phyloP scores from a whole-genome alignment of 2,329 filamentous ascomycete species.

The Diaporthe vaccinii region DNA sequence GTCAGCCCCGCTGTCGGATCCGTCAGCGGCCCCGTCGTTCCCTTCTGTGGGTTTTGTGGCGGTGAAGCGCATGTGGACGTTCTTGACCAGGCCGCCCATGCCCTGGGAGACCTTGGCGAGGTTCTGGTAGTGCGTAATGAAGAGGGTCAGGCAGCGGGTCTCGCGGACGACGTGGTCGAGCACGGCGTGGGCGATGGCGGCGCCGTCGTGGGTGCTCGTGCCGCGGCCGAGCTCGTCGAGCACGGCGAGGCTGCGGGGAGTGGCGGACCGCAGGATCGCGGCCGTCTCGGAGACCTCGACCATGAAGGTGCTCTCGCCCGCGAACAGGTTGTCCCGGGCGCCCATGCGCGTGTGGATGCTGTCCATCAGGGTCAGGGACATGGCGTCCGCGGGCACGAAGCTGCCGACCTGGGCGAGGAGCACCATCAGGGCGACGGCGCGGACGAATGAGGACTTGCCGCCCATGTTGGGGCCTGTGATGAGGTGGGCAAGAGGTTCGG shows the following conservation, averaged over 20 bases:
- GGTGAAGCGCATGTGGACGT: conserved; percentile 95
- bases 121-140: conserved; percentile 98
- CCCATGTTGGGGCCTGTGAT: conserved; percentile 99
- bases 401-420: conserved; percentile 97
- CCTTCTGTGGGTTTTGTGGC: conserved; percentile 47
- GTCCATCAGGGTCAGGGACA: conserved; percentile 85
- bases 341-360: conserved; percentile 97
- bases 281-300: conserved; percentile 95
- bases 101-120: conserved; percentile 78
- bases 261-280: conserved; percentile 90
- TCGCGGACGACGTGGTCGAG: conserved; percentile 85
- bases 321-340: conserved; percentile 95
- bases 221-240: conserved; percentile 95
- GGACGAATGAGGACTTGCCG: conserved; percentile 97
- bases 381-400: conserved; percentile 85
- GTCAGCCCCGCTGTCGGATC: conserved; percentile 47
- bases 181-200: conserved; percentile 94
- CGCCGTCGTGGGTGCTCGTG: conserved; percentile 94
- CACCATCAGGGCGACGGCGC: conserved; percentile 88
- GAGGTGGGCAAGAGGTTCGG: conserved; percentile 79
- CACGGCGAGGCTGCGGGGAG: conserved; percentile 86
- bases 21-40: conserved; percentile 2
- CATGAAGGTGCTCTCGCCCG: conserved; percentile 97
- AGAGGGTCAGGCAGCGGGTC: conserved; percentile 83
- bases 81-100: conserved; percentile 76